Percentiles rank a stretch among this genome's conserved stretches.
Evolutionary conservation across 345 rosid genomes (phyloP).

Genomic region (Hibiscus tridactylites): DNA sequence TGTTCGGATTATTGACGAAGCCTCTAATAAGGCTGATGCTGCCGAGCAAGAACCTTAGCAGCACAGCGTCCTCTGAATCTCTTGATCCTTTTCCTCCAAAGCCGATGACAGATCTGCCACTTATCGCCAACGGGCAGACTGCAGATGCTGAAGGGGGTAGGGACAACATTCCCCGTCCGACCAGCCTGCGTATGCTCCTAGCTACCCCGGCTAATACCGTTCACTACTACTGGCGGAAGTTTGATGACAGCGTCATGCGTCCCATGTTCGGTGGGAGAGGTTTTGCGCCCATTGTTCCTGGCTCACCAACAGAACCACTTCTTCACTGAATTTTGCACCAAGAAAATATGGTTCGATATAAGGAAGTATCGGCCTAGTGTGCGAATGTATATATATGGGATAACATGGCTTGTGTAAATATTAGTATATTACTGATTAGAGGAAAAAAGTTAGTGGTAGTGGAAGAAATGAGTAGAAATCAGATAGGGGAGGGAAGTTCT

Average conservation of each 20-base stretch:
- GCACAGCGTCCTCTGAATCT: background rate
- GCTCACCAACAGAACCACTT: slow-evolving; percentile 31
- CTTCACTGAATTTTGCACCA: background rate
- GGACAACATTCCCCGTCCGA: slow-evolving; percentile 21
- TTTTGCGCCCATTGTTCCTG: slow-evolving; percentile 30
- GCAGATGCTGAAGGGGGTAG: slow-evolving; percentile 22
- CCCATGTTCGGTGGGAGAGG: slow-evolving; percentile 77
- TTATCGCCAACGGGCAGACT: background rate
- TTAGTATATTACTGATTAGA: background rate
- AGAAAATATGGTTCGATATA: background rate
- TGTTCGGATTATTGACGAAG: background rate
- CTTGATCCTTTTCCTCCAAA: background rate
- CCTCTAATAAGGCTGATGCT: slow-evolving; percentile 41
- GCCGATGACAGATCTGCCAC: background rate
- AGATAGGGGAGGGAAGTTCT: no score
- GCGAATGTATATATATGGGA: background rate
- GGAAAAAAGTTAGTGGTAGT: background rate
- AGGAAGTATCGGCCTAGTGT: background rate
- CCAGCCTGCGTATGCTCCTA: slow-evolving; percentile 53
- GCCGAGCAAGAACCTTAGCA: slow-evolving; percentile 11
- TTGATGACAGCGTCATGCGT: slow-evolving; percentile 65
- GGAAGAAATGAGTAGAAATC: background rate
- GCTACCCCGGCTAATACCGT: slow-evolving; percentile 41
- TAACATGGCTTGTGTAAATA: background rate
- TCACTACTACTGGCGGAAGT: slow-evolving; percentile 65